Evolutionary conservation across 2,329 filamentous ascomycete species (phyloP).

Genomic region (Xenoacremonium recifei): DNA sequence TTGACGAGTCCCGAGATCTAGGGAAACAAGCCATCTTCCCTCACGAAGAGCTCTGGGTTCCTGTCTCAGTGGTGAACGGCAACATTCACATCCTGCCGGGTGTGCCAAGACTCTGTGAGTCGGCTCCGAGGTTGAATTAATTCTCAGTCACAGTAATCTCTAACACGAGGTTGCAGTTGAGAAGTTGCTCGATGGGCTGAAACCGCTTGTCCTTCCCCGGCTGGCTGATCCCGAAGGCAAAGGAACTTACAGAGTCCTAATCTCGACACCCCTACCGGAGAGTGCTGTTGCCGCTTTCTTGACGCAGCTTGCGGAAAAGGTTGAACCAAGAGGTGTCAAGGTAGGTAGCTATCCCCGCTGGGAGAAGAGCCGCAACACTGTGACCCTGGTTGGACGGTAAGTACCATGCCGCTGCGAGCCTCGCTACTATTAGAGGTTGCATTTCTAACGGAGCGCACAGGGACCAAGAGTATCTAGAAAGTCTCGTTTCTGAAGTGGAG

Average conservation of each 20-base stretch:
- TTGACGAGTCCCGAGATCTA: constrained; percentile 63
- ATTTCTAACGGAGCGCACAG: constrained; percentile 34
- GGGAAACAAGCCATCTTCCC: constrained; percentile 77
- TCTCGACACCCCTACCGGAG: constrained; percentile 86
- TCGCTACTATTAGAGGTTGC: background rate
- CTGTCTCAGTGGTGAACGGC: constrained; percentile 82
- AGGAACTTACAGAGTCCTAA: constrained; percentile 73
- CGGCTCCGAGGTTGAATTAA: background rate
- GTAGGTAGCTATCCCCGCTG: constrained; percentile 94
- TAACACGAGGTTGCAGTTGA: constrained; percentile 51
- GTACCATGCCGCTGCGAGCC: constrained; percentile 8
- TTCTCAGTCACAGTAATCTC: background rate
- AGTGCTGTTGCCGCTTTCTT: constrained; percentile 82
- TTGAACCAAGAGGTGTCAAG: constrained; percentile 77
- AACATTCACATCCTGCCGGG: constrained; percentile 94
- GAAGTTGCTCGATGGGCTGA: constrained; percentile 72
- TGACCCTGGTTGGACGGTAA: constrained; percentile 75
- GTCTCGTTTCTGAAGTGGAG: constrained; percentile 74
- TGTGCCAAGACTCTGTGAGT: constrained; percentile 73
- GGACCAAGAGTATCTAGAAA: constrained; percentile 75
- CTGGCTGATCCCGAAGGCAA: constrained; percentile 78
- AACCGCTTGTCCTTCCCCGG: constrained; percentile 66
- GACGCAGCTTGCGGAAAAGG: constrained; percentile 72
- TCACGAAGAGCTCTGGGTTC: constrained; percentile 84
- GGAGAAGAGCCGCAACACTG: constrained; percentile 84